A percentile compares a stretch with the other conserved stretches of the same genome.
Conservation (phyloP, 345 rosid species). For the Noccaea bulbosa region DNA sequence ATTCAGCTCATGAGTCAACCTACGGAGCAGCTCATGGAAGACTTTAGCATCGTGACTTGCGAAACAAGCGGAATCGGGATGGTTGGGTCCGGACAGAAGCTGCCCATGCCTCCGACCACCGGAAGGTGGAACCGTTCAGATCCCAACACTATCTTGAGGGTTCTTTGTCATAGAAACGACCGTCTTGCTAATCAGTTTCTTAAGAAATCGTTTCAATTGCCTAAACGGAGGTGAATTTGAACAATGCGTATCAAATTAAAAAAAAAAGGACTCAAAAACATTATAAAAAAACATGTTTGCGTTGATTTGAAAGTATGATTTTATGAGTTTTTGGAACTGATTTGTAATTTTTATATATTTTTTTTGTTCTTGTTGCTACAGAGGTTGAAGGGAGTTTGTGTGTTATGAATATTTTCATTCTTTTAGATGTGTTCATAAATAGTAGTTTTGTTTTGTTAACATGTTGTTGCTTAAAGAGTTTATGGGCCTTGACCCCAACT, state of each 20-base stretch:
- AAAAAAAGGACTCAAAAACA: neutral
- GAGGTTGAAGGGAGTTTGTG: slow-evolving; percentile 12
- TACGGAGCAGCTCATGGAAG: slow-evolving; percentile 84
- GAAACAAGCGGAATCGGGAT: slow-evolving; percentile 61
- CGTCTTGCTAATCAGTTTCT: slow-evolving; percentile 66
- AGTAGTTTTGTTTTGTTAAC: neutral
- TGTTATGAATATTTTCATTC: slow-evolving; percentile 25
- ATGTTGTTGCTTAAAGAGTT: neutral
- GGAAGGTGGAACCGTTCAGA: slow-evolving; percentile 79
- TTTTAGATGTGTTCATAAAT: slow-evolving; percentile 17
- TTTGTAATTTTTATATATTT: slow-evolving; percentile 32
- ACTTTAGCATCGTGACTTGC: slow-evolving; percentile 62
- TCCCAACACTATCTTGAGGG: slow-evolving; percentile 80
- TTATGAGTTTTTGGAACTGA: neutral
- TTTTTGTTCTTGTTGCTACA: slow-evolving; percentile 14
- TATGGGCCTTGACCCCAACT: slow-evolving; percentile 10
- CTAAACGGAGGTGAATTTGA: slow-evolving; percentile 51
- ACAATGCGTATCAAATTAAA: neutral
- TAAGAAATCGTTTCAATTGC: slow-evolving; percentile 71
- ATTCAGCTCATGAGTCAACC: slow-evolving; percentile 67
- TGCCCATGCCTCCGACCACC: slow-evolving; percentile 80
- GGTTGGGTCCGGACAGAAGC: slow-evolving; percentile 57
- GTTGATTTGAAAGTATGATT: neutral
- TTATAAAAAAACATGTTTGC: neutral
- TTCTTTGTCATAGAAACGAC: slow-evolving; percentile 81